A percentile compares a stretch with the other conserved stretches of the same genome.
phyloP scores from a whole-genome alignment of 768 basidiomycete genomes.

The Boletus rubescentipes region DNA sequence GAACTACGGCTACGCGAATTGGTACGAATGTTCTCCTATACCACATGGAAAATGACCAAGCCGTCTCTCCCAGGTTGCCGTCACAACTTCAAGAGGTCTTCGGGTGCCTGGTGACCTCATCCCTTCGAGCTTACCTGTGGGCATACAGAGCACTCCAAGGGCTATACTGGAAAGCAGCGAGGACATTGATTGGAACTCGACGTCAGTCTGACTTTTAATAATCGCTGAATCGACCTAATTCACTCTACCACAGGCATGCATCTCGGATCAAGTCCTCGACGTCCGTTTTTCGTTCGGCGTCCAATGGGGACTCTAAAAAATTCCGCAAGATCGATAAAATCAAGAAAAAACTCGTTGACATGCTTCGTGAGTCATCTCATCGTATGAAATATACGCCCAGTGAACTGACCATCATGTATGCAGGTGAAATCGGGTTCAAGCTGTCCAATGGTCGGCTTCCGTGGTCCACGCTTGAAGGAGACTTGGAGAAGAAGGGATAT shows the following conservation, averaged over 20 bases:
- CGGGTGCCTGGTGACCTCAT: not conserved
- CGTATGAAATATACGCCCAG: too few species aligned
- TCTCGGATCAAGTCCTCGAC: not conserved
- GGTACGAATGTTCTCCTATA: not conserved
- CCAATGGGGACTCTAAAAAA: not conserved
- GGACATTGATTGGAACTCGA: too few species aligned
- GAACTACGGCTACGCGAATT: not conserved
- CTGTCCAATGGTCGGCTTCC: not conserved
- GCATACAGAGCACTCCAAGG: too few species aligned
- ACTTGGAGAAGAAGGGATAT: not conserved
- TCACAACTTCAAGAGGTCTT: not conserved
- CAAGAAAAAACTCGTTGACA: not conserved
- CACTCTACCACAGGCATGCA: too few species aligned
- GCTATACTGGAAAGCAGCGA: too few species aligned
- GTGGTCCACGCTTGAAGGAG: conserved; percentile 3
- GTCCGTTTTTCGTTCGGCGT: not conserved
- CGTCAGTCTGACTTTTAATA: too few species aligned
- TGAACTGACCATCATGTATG: not conserved
- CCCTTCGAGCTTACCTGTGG: too few species aligned
- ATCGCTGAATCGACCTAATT: too few species aligned
- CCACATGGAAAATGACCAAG: not conserved
- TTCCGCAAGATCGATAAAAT: not conserved
- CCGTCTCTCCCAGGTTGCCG: not conserved
- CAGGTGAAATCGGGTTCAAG: not conserved
- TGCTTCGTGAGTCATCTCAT: conserved; percentile 9